Percentiles rank a stretch among this genome's conserved stretches.
These are phyloP conservation scores for Calonectria pteridis DNA, from an alignment of 2,329 filamentous ascomycete species.

Conservation along the genomic window DNA sequence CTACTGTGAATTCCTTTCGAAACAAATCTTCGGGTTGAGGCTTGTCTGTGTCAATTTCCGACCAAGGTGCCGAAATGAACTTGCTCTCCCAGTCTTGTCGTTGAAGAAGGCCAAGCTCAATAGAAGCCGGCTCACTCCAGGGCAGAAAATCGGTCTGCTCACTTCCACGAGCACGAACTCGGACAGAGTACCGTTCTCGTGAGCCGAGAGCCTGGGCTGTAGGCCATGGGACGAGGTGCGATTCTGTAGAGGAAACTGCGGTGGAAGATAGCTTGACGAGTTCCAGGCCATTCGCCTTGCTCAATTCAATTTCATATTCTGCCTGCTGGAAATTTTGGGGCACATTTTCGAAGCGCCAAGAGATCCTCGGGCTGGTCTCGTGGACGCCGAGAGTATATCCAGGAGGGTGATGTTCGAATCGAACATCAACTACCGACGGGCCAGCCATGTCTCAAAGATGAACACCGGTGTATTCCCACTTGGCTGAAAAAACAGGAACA, in stretches of 20 bases:
- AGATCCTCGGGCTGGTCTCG: conserved; percentile 24
- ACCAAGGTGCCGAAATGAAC: conserved; percentile 43
- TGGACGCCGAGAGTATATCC: conserved; percentile 26
- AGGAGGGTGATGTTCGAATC: conserved; percentile 28
- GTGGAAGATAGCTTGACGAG: background rate
- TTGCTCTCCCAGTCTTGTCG: conserved; percentile 47
- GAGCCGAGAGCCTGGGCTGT: conserved; percentile 23
- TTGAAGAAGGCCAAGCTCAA: conserved; percentile 50
- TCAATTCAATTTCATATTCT: conserved; percentile 33
- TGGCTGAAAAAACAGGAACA: background rate
- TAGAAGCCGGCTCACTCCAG: conserved; percentile 29
- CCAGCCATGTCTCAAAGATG: background rate
- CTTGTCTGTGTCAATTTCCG: conserved; percentile 30
- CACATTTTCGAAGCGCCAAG: conserved; percentile 30
- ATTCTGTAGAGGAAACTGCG: conserved; percentile 7
- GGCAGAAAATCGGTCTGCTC: conserved; percentile 1
- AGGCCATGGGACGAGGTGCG: conserved; percentile 29
- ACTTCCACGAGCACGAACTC: conserved; percentile 23
- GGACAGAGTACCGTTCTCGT: conserved; percentile 24
- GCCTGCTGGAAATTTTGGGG: conserved; percentile 22
- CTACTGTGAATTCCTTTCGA: conserved; percentile 22
- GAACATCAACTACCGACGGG: conserved; percentile 22
- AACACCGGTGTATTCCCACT: background rate
- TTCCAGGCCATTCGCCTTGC: background rate
- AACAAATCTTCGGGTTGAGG: conserved; percentile 37